Base-by-base conservation (phyloP, 345 rosid genomes). In the Salix koriyanagi region DNA sequence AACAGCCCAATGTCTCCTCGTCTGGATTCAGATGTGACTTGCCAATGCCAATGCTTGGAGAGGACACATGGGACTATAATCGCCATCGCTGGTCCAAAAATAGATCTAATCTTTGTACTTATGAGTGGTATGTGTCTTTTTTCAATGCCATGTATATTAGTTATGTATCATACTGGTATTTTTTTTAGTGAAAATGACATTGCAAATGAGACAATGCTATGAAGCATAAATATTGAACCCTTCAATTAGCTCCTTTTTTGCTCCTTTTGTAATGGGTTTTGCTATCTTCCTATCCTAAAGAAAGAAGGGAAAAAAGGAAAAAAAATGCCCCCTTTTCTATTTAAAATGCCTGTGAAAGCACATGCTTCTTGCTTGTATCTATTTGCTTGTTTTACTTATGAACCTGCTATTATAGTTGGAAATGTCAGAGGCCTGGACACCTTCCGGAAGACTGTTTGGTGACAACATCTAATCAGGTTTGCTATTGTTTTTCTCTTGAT, bases 391-490 rank as follows among this genome's bases (percentile, higher is more conserved):
- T 64, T 58, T 61, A 26, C 14, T 41, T 41, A 25, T 58, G 48
- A 74, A 32, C 56, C 69, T 69, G 11, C 66, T 12, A 64, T 74
- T 81, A 48, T 76, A 91, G 96, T 76, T 84, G 92, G 88, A 83
- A 87, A 79, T 91, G 96, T 37, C 86, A 87, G 80, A 85, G 83
- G 83, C 93, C 91, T 25, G 93, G 96, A 62, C 96, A 91, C 80
- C 91, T 91, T 77, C 86, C 90, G 23, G 86, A 89, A 76, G 96
- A 91, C 80, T 91, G 96, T 84, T 76, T 85, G 79, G 86, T 78
- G 52, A 61, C 52, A 44, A 66, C 82, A 71, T 11, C 75, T n/a
- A 74, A 83, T 42, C 83, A 86, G 90, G 92, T 87, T 73, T 4
- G n/a, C 39, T 50, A 64, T 71, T 52, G 26, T 75, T 72, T 54